Conservation (phyloP, 2,329 filamentous ascomycete species). For the Didymellaceae sp. region DNA sequence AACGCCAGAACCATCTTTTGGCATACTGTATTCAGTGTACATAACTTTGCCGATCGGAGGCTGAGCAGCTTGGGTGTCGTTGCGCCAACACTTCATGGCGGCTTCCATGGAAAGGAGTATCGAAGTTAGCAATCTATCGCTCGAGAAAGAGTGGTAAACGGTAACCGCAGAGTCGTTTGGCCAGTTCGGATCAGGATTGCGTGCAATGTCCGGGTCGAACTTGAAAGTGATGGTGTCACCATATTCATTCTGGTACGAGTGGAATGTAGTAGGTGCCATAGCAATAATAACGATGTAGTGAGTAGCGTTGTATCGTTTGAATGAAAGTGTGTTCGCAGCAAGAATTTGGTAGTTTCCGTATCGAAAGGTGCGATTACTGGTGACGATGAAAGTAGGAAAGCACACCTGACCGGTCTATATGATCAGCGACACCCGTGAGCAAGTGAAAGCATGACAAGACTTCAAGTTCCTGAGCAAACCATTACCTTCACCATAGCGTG, state of each 20-base stretch:
- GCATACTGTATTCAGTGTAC: conserved; percentile 4
- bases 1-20: background rate
- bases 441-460: too few relatives aligned
- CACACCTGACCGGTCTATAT: too few relatives aligned
- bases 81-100: conserved; percentile 17
- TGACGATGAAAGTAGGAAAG: too few relatives aligned
- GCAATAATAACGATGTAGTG: conserved; percentile 2
- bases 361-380: too few relatives aligned
- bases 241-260: conserved; percentile 20
- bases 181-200: conserved; percentile 2
- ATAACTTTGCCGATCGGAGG: conserved; percentile 18
- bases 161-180: conserved; percentile 17
- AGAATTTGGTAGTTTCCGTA: too few relatives aligned
- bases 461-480: too few relatives aligned
- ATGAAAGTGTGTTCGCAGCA: background rate
- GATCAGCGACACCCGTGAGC: too few relatives aligned
- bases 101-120: conserved; percentile 12
- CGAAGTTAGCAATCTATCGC: conserved; percentile 10
- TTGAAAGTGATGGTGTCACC: conserved; percentile 25
- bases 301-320: background rate
- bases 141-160: conserved; percentile 19
- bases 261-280: conserved; percentile 17
- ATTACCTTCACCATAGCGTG: too few relatives aligned
- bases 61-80: conserved; percentile 14
- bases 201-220: conserved; percentile 21